Evolutionary conservation across 2,329 filamentous ascomycete species (phyloP), one percentile per base, ranked within the genome.

Genomic region (Ambrosiella xylebori): DNA sequence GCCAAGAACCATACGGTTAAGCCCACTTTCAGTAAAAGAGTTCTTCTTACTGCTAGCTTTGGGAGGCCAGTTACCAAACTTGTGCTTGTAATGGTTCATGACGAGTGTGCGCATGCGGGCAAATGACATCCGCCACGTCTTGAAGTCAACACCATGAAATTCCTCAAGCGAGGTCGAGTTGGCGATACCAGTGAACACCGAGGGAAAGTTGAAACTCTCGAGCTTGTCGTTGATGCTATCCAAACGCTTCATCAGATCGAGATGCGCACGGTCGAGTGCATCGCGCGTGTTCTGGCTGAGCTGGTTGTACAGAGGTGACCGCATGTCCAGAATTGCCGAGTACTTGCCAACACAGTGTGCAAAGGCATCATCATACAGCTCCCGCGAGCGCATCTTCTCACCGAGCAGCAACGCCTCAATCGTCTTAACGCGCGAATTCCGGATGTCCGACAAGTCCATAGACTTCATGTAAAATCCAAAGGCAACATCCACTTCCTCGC

Each of bases 41-140:
- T 95, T 95, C 77, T 94, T 95, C 76, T 94, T 95, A 64, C 83
- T 91, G 65, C 79, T 85, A 1, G 89, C 88, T 68, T 93, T 95
- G 7, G 93, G 91, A 1, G 93, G 90, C 91, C 91, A 94, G 67
- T 76, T 82, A 17, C 78, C 78, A 58, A 82, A 77, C 3, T 73
- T 71, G 11, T 71, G 65, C 67, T 79, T 82, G 66, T 81, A 81
- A 68, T 89, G 84, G 62, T 76, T 73, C 55, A 89, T 73, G 15
- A 84, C 78, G 66, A 89, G 88, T 44, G 81, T 80, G 44, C 88
- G 79, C 75, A 90, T 88, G 58, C 79, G 81, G 60, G 78, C 71
- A 67, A 91, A 97, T 1, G 83, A 78, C 15, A 75, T 74, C 65
- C 80, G 85, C 91, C 93, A 97, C 36, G 79, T 77, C 68, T 89